Evolutionary conservation across 73 alveolate species (phyloP).

Genomic region (Paramecium caudatum): DNA sequence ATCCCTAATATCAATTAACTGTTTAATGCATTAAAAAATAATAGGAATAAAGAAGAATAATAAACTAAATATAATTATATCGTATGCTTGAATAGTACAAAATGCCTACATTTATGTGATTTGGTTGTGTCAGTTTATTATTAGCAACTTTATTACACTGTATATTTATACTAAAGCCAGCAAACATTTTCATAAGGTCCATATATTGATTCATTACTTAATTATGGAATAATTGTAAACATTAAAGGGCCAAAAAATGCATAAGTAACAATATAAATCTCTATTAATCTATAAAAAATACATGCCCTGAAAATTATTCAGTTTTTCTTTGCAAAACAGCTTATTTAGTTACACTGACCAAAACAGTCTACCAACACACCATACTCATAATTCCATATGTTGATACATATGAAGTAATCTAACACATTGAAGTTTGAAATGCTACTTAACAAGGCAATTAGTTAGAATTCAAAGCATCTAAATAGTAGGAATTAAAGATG

Average conservation of each 20-base stretch:
- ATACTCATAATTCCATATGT: background rate
- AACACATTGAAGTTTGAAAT: constrained; percentile 20
- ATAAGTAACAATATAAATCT: background rate
- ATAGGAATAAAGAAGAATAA: constrained; percentile 13
- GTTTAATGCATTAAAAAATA: background rate
- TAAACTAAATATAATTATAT: background rate
- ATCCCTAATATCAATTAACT: background rate
- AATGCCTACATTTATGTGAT: background rate
- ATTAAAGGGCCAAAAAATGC: background rate
- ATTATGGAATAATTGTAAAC: background rate
- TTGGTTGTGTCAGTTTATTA: background rate
- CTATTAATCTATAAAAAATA: too few relatives aligned
- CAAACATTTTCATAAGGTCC: constrained; percentile 20
- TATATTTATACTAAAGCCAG: constrained; percentile 36
- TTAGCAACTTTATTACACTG: background rate
- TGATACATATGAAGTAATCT: constrained; percentile 22
- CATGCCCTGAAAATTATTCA: constrained; percentile 23
- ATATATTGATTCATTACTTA: background rate
- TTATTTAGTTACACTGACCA: background rate
- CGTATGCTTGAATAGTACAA: background rate
- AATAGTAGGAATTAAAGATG: background rate
- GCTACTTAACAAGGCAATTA: background rate
- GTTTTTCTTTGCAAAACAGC: background rate
- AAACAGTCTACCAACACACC: constrained; percentile 16
- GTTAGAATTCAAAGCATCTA: background rate